Percentiles rank a stretch among this genome's conserved stretches.
phyloP scores from a whole-genome alignment of 345 rosid species.

The Acer yangbiense region DNA sequence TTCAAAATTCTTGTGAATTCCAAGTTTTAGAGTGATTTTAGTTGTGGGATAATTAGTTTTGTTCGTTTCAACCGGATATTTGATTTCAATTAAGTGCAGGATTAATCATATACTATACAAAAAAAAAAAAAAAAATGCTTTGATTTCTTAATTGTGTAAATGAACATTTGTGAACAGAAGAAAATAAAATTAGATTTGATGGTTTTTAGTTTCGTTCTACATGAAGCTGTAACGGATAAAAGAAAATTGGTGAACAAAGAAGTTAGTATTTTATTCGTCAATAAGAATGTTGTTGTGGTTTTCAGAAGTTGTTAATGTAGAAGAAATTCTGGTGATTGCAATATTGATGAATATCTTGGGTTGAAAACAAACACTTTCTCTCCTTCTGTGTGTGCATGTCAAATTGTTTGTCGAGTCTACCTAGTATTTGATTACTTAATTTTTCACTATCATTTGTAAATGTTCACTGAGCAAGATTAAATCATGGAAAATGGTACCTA shows the following conservation, averaged over 20 bases:
- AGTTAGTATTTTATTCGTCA: not conserved
- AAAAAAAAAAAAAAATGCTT: no score
- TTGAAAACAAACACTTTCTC: not conserved
- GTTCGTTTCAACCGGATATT: no score
- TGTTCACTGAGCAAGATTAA: not conserved
- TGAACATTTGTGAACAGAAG: no score
- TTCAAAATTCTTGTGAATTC: not conserved
- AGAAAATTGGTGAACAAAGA: not conserved
- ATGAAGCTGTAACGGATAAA: no score
- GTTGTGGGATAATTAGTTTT: not conserved
- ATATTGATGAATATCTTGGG: not conserved
- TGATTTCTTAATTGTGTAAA: no score
- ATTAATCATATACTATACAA: no score
- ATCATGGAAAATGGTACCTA: not conserved
- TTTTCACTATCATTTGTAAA: no score
- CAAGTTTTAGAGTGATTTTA: not conserved
- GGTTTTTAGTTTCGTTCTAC: no score
- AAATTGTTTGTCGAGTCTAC: not conserved
- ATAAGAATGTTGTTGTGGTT: not conserved
- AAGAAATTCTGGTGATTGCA: not conserved
- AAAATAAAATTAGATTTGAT: no score
- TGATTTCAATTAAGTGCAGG: no score
- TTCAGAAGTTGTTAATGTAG: not conserved
- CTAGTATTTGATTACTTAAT: not conserved
- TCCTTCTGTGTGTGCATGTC: not conserved